Evolutionary conservation across 1,139 yeast species (phyloP), one percentile per base, ranked within the genome.

Genomic region (Yueomyces sp.): DNA sequence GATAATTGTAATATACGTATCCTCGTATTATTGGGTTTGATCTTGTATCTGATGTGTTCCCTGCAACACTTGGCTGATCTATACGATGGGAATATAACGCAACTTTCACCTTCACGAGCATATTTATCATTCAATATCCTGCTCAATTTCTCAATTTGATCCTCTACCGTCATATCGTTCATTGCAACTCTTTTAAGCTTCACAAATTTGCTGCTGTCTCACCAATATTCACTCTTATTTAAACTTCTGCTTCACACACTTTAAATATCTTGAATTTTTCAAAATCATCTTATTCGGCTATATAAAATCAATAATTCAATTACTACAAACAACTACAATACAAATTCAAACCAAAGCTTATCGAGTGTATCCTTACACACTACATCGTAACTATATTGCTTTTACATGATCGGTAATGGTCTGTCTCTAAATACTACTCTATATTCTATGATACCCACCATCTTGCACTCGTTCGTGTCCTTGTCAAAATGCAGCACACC

Each of bases 41-140:
- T 33, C n/a, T 11, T 4, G 4, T 11, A 6, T 38, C 69, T 69
- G 48, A 91, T 73, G 55, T 81, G 91, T 50, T 78, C 84, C 54
- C 97, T 70, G 58, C 96, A 87, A 46, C 95, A 67, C 56, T 83
- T 80, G 6, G 97, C 96, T 27, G 79, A 80, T 38, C 68, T 71
- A 57, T 81, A 79, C 11, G 87, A 73, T 1, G 96, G 91, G 58
- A 84, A 87, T 1, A 87, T 66, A 65, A 89, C 72, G 44, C 64
- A 59, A 3, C 53, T 46, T 44, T 81, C 77, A 36, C 81, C 81
- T 2, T 78, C 81, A 48, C 87, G 72, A 4, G 94, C 96, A 55
- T 84, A 89, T 48, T 78, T 78, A 29, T 62, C 64, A 28, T 57
- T 55, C 6, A 69, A 59, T 12, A 73, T 33, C 19, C 35, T 33